Conservation (phyloP, 805 yeast genomes). For the Candida tibetensis region DNA sequence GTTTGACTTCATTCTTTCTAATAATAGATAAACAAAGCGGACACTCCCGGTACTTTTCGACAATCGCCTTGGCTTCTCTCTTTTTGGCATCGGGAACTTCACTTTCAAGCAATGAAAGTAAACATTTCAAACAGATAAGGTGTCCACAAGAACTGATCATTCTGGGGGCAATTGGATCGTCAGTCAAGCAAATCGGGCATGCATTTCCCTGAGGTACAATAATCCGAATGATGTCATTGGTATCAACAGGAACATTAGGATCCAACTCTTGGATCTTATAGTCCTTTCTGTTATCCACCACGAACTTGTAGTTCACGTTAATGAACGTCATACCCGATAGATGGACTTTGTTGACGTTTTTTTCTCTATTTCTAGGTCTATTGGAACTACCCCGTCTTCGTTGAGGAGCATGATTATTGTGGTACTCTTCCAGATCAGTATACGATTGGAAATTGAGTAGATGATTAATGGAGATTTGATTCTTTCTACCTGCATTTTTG, state of each 20-base stretch:
- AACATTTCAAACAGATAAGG: slow-evolving; percentile 79
- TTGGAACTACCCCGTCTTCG: slow-evolving; percentile 10
- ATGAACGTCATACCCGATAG: slow-evolving; percentile 66
- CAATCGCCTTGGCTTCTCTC: slow-evolving; percentile 32
- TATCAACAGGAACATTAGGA: slow-evolving; percentile 72
- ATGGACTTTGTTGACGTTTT: slow-evolving; percentile 32
- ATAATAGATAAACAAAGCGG: slow-evolving; percentile 70
- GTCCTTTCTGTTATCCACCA: slow-evolving; percentile 63
- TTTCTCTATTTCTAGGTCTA: slow-evolving; percentile 10
- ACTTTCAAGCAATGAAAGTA: slow-evolving; percentile 66
- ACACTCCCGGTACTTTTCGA: slow-evolving; percentile 62
- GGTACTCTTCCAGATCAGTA: slow-evolving; percentile 38
- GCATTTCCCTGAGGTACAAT: slow-evolving; percentile 71
- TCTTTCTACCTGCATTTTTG: slow-evolving; percentile 24
- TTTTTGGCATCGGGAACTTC: slow-evolving; percentile 40
- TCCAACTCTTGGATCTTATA: slow-evolving; percentile 60
- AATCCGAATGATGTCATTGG: slow-evolving; percentile 62
- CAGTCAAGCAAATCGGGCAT: slow-evolving; percentile 90
- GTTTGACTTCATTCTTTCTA: slow-evolving; percentile 55
- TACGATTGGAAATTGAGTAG: slow-evolving; percentile 54
- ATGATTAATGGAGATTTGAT: slow-evolving; percentile 58
- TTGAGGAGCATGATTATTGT: slow-evolving; percentile 10
- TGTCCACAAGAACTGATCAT: slow-evolving; percentile 94
- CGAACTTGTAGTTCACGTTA: slow-evolving; percentile 80
- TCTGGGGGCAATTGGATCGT: slow-evolving; percentile 84